These are phyloP conservation scores for Sanghuangporus baumii DNA, from an alignment of 1,284 basidiomycete genomes.

Conservation along the genomic window DNA sequence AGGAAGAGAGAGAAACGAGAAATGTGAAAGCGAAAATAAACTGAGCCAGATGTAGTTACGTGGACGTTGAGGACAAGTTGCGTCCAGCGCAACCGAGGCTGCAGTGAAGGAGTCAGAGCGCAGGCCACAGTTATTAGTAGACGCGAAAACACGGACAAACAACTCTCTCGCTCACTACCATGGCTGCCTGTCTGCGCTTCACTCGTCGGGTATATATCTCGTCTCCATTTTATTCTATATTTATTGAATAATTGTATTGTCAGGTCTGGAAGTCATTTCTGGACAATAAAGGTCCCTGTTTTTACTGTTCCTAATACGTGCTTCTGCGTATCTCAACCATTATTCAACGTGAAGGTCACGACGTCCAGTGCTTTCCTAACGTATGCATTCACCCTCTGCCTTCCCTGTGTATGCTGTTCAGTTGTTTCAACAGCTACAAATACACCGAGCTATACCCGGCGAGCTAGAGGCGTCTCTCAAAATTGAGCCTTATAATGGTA, in stretches of 20 bases:
- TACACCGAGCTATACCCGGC: constrained; percentile 61
- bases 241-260: background rate
- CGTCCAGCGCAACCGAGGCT: constrained; percentile 18
- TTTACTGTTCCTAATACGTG: background rate
- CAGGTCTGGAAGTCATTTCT: constrained; percentile 81
- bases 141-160: background rate
- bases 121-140: background rate
- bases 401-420: constrained; percentile 2
- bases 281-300: constrained; percentile 56
- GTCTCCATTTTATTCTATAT: background rate
- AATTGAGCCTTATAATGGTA: constrained; percentile 69
- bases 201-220: constrained; percentile 42
- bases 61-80: constrained; percentile 7
- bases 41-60: background rate
- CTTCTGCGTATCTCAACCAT: background rate
- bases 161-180: constrained; percentile 24
- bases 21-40: background rate
- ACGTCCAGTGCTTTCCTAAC: constrained; percentile 72
- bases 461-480: constrained; percentile 59
- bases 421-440: constrained; percentile 43
- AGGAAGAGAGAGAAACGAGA: background rate
- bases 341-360: constrained; percentile 49
- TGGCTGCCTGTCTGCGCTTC: constrained; percentile 64
- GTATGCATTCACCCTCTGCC: constrained; percentile 32
- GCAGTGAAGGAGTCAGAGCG: background rate